These are phyloP conservation scores for Cadophora gregata DNA, from an alignment of 2,329 filamentous ascomycete genomes.

Conservation along the genomic window DNA sequence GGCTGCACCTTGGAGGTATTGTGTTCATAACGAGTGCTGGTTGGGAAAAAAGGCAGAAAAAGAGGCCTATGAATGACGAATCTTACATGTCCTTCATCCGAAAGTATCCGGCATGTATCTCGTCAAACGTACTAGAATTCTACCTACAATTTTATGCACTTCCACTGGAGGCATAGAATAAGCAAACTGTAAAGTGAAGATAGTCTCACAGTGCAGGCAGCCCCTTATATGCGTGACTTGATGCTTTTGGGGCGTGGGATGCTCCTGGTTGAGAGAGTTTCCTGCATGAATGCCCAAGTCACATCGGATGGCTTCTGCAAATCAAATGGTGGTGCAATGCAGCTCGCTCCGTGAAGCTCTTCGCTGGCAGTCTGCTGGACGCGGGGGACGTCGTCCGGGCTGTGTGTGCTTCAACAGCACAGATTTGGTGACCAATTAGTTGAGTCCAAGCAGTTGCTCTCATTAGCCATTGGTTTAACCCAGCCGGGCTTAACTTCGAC, in stretches of 20 bases:
- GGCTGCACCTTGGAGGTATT: constrained; percentile 8
- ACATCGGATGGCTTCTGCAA: constrained; percentile 17
- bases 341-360: constrained; percentile 21
- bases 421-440: constrained; percentile 21
- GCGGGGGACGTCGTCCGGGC: not conserved
- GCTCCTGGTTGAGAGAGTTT: not conserved
- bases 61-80: constrained; percentile 14
- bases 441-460: not conserved
- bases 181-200: constrained; percentile 19
- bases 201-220: constrained; percentile 13
- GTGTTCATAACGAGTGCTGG: constrained; percentile 4
- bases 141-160: constrained; percentile 4
- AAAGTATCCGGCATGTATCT: not conserved
- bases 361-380: constrained; percentile 19
- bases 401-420: not conserved
- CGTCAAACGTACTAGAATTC: not conserved
- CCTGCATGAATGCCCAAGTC: constrained; percentile 27
- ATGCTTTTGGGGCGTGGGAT: constrained; percentile 9
- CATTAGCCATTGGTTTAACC: constrained; percentile 15
- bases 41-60: constrained; percentile 6
- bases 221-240: constrained; percentile 24
- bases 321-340: constrained; percentile 27
- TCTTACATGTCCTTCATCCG: constrained; percentile 6
- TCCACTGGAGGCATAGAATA: constrained; percentile 4
- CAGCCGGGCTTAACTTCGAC: not conserved